Base-by-base conservation (phyloP, 495 filamentous ascomycete species). In the Penicillium coffeae region DNA sequence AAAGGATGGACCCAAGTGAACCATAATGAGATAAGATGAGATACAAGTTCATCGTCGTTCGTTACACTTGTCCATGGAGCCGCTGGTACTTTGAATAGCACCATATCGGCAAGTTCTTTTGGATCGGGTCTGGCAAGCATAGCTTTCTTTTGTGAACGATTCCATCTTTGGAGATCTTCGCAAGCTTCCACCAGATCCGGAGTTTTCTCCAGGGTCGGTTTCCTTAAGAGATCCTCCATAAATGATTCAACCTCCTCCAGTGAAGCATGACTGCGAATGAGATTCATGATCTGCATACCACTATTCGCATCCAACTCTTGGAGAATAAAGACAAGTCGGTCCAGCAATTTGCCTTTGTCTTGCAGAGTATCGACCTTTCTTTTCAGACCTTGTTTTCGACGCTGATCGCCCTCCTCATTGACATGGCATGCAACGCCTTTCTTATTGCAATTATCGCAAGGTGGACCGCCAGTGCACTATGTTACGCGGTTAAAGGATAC, bases 21-120 rank as follows among this genome's bases (percentile, higher is more conserved):
- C 51, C 66, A 75, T 14, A 71, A 38, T 15, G 69, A 73, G 2
- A 77, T 47, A 9, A 77, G 56, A 49, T 71, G 67, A n/a, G 74
- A 77, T 2, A 79, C 74, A 22, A 78, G 56, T 1, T 67, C 71
- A 44, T 73, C 64, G 41, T 75, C 69, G 16, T 67, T 66, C 1
- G 73, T 74, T 21, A 76, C 54, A 20, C 8, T 63, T 2, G 76
- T 79, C 76, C 76, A 79, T 3, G 71, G 70, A 9, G 53, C 56
- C 1, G 74, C 65, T 0, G 70, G 66, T 0, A 77, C 69, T 9
- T 30, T 36, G 13, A 46, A 50, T 4, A 47, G 7, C 4, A 35
- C 20, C 12, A 37, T 42, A 30, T 52, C 50, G 10, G 43, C 42
- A 0, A 47, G 16, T 16, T 22, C 9, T 6, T 34, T 41, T 2